These are phyloP conservation scores for Asclepias syriaca DNA, from an alignment of 257 asterid species.

Conservation along the genomic window DNA sequence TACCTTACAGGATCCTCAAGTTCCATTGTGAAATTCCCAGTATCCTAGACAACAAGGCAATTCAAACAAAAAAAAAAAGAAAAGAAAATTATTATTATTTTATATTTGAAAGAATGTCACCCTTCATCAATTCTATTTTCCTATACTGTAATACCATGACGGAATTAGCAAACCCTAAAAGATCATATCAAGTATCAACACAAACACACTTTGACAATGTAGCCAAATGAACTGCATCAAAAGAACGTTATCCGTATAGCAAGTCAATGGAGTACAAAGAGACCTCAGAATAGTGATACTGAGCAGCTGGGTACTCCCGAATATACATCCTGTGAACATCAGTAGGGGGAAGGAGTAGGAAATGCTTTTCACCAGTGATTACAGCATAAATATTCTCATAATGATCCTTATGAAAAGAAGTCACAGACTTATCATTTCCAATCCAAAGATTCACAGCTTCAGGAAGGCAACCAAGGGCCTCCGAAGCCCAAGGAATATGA, in stretches of 20 bases:
- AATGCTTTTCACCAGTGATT: constrained; percentile 68
- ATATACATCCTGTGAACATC: constrained; percentile 90
- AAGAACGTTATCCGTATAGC: not conserved
- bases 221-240: not conserved
- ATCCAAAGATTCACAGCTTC: constrained; percentile 95
- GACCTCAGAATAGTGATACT: constrained; percentile 56
- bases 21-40: constrained; percentile 56
- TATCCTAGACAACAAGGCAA: constrained; percentile 39
- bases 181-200: not conserved
- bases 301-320: constrained; percentile 61
- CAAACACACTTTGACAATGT: not conserved
- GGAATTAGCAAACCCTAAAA: not conserved
- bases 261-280: not conserved
- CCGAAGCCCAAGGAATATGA: constrained; percentile 66
- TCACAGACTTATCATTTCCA: constrained; percentile 60
- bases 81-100: too few relatives aligned
- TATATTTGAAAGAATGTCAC: not conserved
- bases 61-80: not conserved
- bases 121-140: not conserved
- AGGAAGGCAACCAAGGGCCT: constrained; percentile 72
- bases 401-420: constrained; percentile 85
- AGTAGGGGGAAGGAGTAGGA: constrained; percentile 79
- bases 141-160: not conserved
- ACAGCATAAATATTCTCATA: constrained; percentile 90
- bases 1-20: constrained; percentile 48